Conservation (phyloP, 352 stramenopile genomes). For the Phytophthora podocarpi region DNA sequence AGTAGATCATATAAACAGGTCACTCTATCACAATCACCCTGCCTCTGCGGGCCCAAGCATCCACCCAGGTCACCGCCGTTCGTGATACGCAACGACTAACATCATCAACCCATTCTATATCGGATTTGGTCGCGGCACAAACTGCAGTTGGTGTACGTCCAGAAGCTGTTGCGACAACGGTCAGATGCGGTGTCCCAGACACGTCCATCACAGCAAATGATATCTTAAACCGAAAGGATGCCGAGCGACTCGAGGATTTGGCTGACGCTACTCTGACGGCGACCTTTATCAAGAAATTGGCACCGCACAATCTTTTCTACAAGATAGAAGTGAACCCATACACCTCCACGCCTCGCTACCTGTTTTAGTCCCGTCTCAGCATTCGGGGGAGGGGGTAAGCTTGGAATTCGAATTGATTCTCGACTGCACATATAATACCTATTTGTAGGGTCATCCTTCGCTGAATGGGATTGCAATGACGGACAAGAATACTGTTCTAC, state of each 20-base stretch:
- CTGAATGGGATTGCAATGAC: conserved; percentile 16
- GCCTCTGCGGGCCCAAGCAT: neutral
- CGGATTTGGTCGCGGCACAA: neutral
- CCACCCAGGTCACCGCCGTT: neutral
- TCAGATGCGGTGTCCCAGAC: neutral
- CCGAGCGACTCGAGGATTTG: too few relatives aligned
- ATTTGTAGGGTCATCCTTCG: neutral
- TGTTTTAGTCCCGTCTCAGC: neutral
- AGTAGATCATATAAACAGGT: neutral
- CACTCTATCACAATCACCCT: neutral
- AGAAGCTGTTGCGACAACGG: neutral
- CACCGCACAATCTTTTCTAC: neutral
- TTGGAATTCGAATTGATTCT: neutral
- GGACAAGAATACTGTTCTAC: conserved; percentile 12
- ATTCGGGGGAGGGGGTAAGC: too few relatives aligned
- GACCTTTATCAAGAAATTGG: neutral
- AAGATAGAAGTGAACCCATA: neutral
- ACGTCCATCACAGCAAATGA: neutral
- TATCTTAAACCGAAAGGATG: neutral
- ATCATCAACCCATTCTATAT: too few relatives aligned
- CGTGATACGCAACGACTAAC: too few relatives aligned
- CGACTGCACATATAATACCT: neutral
- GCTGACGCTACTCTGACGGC: too few relatives aligned
- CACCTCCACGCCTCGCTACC: neutral
- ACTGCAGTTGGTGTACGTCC: neutral